Base-by-base conservation (phyloP, 1,284 basidiomycete species). In the Boletus austroedulis region DNA sequence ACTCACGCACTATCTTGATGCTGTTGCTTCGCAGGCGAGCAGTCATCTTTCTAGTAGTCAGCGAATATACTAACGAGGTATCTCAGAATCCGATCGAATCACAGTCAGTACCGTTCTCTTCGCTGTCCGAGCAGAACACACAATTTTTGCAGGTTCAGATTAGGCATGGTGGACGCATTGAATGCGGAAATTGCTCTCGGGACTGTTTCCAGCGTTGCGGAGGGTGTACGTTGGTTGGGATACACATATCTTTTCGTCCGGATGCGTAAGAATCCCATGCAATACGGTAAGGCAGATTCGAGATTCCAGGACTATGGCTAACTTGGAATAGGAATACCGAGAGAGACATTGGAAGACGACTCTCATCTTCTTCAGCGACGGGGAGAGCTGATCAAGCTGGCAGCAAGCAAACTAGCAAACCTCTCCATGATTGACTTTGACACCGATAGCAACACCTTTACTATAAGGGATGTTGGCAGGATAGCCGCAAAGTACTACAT, bases 401-500 rank as follows among this genome's bases (percentile, higher is more conserved):
- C 94, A 2, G 93, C 93, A 19, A 78, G 80, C 50, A 83, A 80
- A 60, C 83, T 99, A 1, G 81, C 84, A n/a, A 78, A 84, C 32
- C 82, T 87, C 21, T 82, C 85, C 57, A 99, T 99, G 97, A 87
- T 98, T 56, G 80, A 82, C 29, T 90, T 89, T 67, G 87, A 82
- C n/a, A 87, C 85, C 67, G 88, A 79, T 46, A 70, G 75, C 5
- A 81, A 85, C 40, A 76, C 81, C 2, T 87, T 98, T 58, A 77
- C 80, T 4, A 86, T 91, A 62, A 94, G 92, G 15, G 95, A 98
- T 65, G 76, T 98, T 4, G 97, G 97, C 17, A 82, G 94, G 59
- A 96, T 99, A 65, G 95, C 97, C 0, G 94, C 96, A 3, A 95
- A 92, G 71, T 99, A 98, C 75, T 99, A 99, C 75, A 90, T 99